Percentiles rank a stretch among this genome's conserved stretches.
Evolutionary conservation across 805 yeast species (phyloP).

Genomic region (Cyberlindnera maritima): DNA sequence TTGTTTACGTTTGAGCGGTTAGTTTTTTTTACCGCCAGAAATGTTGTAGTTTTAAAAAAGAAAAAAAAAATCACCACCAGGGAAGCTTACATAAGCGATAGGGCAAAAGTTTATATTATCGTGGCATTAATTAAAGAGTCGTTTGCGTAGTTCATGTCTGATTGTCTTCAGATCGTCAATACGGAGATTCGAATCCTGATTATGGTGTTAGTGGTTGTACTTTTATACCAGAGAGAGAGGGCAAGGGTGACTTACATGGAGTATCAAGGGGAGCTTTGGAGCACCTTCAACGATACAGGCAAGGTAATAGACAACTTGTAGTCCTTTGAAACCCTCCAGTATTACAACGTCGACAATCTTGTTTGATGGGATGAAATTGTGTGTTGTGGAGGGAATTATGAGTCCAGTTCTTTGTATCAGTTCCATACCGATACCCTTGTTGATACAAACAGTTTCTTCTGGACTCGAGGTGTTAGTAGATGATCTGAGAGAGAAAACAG

Average conservation of each 20-base stretch:
- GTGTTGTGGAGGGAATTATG: conserved; percentile 22
- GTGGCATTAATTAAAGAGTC: background rate
- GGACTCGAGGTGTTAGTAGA: conserved; percentile 27
- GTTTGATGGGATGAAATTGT: conserved; percentile 53
- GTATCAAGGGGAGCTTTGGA: conserved; percentile 30
- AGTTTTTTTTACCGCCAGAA: too few relatives aligned
- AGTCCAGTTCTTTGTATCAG: conserved; percentile 32
- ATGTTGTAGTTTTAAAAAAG: background rate
- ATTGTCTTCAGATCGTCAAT: conserved; percentile 12
- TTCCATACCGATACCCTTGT: conserved; percentile 48
- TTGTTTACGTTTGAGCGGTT: background rate
- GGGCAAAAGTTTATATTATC: too few relatives aligned
- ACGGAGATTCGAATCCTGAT: conserved; percentile 10
- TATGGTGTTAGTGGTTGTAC: background rate
- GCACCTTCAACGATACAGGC: conserved; percentile 50
- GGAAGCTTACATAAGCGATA: conserved; percentile 1
- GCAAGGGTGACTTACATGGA: conserved; percentile 30
- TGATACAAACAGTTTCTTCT: conserved; percentile 23
- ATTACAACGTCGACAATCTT: conserved; percentile 63
- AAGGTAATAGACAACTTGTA: conserved; percentile 64
- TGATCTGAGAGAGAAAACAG: too few relatives aligned
- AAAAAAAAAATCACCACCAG: background rate
- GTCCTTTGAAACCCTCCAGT: conserved; percentile 72
- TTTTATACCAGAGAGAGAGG: background rate
- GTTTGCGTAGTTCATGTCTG: conserved; percentile 10